Evolutionary conservation across 2,329 filamentous ascomycete genomes (phyloP), one percentile per base, ranked within the genome.

Genomic region (Cercospora zeae-maydis): DNA sequence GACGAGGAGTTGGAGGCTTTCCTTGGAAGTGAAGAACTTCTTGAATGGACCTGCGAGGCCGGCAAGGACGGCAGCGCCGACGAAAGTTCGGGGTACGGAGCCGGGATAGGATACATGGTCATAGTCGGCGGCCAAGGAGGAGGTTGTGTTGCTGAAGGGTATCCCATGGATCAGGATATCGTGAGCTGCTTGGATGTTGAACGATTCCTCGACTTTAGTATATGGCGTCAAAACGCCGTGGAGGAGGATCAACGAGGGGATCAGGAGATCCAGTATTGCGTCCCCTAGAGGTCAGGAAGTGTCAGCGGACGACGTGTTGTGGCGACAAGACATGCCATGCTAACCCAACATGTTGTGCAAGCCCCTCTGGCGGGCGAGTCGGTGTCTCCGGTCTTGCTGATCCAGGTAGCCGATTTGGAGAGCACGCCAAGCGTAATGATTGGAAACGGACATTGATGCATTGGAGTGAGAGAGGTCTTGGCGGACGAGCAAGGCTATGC

Each of bases 151-250:
- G 27, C 63, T 56, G 45, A 68, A 70, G 0, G 91, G 91, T 1
- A 91, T 86, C 24, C 92, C 92, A 75, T 95, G 92, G 37, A 85
- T 84, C 63, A 96, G 77, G 36, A 99, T 89, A 75, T 99, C 95
- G 77, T 98, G 95, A 2, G 88, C 85, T 5, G 95, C 95, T 76
- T 99, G 95, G 63, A 98, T 86, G 76, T 96, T 96, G 84, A 99
- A 98, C 0, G 93, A 98, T 78, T 99, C 95, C 77, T 99, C 95
- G 63, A 99, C 95, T 77, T 99, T 99, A 62, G 93, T 97, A 79
- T 96, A 93, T 0, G 95, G 95, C 10, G 93, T 86, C n/a, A 60
- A 59, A 21, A 70, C 69, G 9, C 76, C 60, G 61, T 77, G 75
- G 1, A 74, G 33, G 13, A 75, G 58, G 6, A 77, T 66, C 2